Base-by-base conservation (phyloP, 371 early-diverging fungal genomes). In the Rhizopus arrhizus region DNA sequence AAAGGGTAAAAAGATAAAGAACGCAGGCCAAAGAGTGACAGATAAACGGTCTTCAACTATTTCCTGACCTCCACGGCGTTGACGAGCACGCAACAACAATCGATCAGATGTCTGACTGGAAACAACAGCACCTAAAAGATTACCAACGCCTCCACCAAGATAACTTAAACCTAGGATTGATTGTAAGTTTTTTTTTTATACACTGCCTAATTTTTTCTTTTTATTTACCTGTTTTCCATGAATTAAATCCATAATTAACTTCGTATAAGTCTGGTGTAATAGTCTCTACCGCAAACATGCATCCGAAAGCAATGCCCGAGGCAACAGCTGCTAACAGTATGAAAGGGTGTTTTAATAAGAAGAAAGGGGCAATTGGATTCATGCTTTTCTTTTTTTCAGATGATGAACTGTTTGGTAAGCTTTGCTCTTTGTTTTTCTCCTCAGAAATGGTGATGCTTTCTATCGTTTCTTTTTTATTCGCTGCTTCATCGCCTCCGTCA, bases 271-370 rank as follows among this genome's bases (percentile, higher is more conserved):
- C 59, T 15, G 77, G 80, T 9, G 77, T 69, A 43, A 80, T 75
- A 0, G 75, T 75, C 56, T 77, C 77, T 11, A 72, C 65, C 4
- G 77, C 75, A 68, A 77, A 80, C 80, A 80, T 80, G 36, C 60
- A 50, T 10, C 77, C 83, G 65, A 87, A 87, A 7, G 72, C 62
- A 35, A 84, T 64, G 50, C 82, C 82, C 15, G 75, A 67, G 16
- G 75, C 73, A 10, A 83, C 34, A 3, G 82, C 69, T 1, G 75
- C 56, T 4, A 85, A 42, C 4, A 80, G 35, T 3, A 87, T 75
- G 54, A 78, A 74, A 2, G 84, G 79, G 47, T 83, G 73, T 31
- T 66, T 70, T 48, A 87, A 63, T 15, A 84, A 56, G 3, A 66
- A 11, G 47, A 72, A 73, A 0, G 72, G 61, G n/a, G 58, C 57